Evolutionary conservation across 2,329 filamentous ascomycete genomes (phyloP).

Genomic region (Nannizziopsis arthrosporioides): DNA sequence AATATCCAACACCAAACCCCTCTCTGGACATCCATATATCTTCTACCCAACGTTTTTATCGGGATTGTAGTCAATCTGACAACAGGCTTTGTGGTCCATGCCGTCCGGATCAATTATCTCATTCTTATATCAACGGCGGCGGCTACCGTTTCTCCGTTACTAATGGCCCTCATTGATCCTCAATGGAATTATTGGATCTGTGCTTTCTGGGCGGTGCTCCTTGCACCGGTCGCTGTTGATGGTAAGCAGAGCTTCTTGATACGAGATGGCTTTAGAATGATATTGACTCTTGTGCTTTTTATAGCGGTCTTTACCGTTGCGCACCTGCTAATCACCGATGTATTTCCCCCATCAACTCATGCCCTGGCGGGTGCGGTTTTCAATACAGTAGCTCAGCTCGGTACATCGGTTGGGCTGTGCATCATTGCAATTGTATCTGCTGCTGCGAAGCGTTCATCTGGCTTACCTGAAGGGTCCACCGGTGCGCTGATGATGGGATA

Average conservation of each 20-base stretch:
- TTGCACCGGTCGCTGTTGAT: constrained; percentile 13
- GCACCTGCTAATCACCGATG: constrained; percentile 43
- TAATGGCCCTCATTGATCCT: constrained; percentile 13
- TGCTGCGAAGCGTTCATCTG: constrained; percentile 2
- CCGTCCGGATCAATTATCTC: constrained; percentile 10
- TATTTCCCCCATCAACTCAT: constrained; percentile 47
- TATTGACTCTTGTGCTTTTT: constrained; percentile 15
- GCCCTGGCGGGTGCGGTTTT: constrained; percentile 52
- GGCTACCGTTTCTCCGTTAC: constrained; percentile 11
- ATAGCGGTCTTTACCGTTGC: constrained; percentile 44
- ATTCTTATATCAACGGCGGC: constrained; percentile 11
- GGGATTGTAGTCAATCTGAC: constrained; percentile 12
- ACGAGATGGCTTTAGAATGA: neutral
- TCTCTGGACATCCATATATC: constrained; percentile 36
- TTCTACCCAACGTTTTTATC: constrained; percentile 39
- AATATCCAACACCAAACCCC: constrained; percentile 39
- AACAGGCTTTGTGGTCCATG: constrained; percentile 13
- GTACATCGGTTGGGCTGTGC: constrained; percentile 43
- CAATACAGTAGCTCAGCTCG: constrained; percentile 48
- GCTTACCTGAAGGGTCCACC: constrained; percentile 2
- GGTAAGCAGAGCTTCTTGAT: constrained; percentile 5
- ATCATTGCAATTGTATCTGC: constrained; percentile 39
- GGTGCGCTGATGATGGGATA: constrained; percentile 13
- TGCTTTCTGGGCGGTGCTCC: constrained; percentile 14
- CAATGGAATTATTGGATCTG: constrained; percentile 14